Evolutionary conservation across 768 basidiomycete genomes (phyloP).

Genomic region (Podaxis sp.): DNA sequence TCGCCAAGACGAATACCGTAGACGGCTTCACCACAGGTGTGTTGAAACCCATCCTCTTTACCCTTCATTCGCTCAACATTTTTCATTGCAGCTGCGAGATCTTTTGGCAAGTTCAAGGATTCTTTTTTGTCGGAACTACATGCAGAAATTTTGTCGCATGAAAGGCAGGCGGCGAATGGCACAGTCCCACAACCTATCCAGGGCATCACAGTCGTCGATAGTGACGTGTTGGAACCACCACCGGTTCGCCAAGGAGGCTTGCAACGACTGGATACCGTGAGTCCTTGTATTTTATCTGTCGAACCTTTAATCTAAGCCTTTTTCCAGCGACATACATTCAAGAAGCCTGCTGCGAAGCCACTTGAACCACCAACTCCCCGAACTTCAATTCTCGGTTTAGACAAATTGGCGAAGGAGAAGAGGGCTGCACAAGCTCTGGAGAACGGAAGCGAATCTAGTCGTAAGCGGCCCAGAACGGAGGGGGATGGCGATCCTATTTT

Average conservation of each 20-base stretch:
- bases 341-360: slow-evolving; percentile 61
- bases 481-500: slow-evolving; percentile 72
- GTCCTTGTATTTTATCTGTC: slow-evolving; percentile 18
- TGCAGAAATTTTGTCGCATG: slow-evolving; percentile 73
- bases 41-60: slow-evolving; percentile 15
- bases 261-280: slow-evolving; percentile 61
- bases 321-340: slow-evolving; percentile 75
- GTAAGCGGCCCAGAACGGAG: slow-evolving; percentile 66
- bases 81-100: slow-evolving; percentile 55
- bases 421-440: slow-evolving; percentile 51
- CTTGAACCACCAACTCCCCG: slow-evolving; percentile 77
- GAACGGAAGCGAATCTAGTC: slow-evolving; percentile 38
- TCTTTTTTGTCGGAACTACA: slow-evolving; percentile 78
- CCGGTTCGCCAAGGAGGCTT: slow-evolving; percentile 77
- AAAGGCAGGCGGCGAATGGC: slow-evolving; percentile 59
- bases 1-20: slow-evolving; percentile 67
- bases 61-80: not conserved
- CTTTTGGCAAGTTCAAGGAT: slow-evolving; percentile 86
- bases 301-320: slow-evolving; percentile 1
- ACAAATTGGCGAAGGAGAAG: slow-evolving; percentile 87
- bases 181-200: slow-evolving; percentile 57
- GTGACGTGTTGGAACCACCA: slow-evolving; percentile 83
- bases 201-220: slow-evolving; percentile 76
- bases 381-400: slow-evolving; percentile 80
- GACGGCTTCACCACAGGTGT: slow-evolving; percentile 69